These are phyloP conservation scores for Hyphodiscus hymeniophilus DNA, from an alignment of 495 filamentous ascomycete species.

Conservation along the genomic window DNA sequence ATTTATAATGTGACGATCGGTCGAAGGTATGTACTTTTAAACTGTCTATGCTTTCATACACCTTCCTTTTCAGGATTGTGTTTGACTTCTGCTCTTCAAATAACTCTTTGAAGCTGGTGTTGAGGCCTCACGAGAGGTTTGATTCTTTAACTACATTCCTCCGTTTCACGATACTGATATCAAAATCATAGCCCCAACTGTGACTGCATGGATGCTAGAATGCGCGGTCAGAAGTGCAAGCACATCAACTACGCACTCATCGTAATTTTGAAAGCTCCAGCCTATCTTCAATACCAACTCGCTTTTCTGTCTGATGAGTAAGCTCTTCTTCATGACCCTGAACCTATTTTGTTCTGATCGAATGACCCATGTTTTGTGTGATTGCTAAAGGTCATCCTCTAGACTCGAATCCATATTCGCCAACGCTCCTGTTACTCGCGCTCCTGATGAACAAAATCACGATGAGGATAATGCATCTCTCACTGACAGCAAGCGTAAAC, in stretches of 20 bases:
- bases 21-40: neutral
- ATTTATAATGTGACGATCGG: slow-evolving; percentile 48
- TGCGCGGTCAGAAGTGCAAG: slow-evolving; percentile 52
- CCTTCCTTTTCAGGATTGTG: no score
- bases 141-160: no score
- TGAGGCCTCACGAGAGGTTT: no score
- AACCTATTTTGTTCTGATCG: no score
- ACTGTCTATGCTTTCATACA: no score
- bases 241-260: slow-evolving; percentile 22
- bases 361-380: no score
- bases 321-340: no score
- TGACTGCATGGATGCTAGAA: slow-evolving; percentile 14
- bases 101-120: no score
- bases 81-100: no score
- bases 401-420: slow-evolving; percentile 51
- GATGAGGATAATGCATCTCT: slow-evolving; percentile 1
- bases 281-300: slow-evolving; percentile 61
- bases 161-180: no score
- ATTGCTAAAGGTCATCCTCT: slow-evolving; percentile 2
- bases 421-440: slow-evolving; percentile 33
- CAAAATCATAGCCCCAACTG: no score
- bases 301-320: slow-evolving; percentile 62
- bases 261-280: slow-evolving; percentile 46
- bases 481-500: slow-evolving; percentile 28
- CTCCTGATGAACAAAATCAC: slow-evolving; percentile 12